Percentiles rank a stretch among this genome's conserved stretches.
These are phyloP conservation scores for Pelargonium nanum DNA, from an alignment of 345 rosid species.

Conservation along the genomic window DNA sequence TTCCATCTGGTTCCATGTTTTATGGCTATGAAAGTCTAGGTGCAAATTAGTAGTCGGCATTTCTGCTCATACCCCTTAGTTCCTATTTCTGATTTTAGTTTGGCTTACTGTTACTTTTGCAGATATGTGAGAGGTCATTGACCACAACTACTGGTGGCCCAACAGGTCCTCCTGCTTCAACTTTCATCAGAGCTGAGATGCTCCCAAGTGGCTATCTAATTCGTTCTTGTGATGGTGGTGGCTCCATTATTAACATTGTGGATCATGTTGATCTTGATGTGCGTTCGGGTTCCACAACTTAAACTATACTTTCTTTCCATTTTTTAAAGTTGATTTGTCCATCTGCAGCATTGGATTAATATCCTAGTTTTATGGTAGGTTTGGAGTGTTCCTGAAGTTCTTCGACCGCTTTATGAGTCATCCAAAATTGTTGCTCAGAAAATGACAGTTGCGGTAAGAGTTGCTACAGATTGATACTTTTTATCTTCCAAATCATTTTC, in stretches of 20 bases:
- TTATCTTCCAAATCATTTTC: neutral
- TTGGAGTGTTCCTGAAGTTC: constrained; percentile 89
- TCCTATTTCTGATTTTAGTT: neutral
- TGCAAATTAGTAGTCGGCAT: neutral
- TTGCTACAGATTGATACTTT: neutral
- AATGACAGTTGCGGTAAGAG: constrained; percentile 75
- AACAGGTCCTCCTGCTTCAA: constrained; percentile 59
- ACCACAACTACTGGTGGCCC: constrained; percentile 78
- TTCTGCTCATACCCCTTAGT: neutral
- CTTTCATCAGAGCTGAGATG: constrained; percentile 82
- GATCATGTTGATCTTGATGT: constrained; percentile 96
- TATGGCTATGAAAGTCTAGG: neutral
- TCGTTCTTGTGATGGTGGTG: constrained; percentile 94
- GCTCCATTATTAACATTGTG: constrained; percentile 86
- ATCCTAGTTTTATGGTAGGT: constrained; percentile 30
- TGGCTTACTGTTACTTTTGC: constrained; percentile 13
- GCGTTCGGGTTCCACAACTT: constrained; percentile 19
- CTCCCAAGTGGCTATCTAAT: constrained; percentile 85
- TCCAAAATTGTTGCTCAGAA: constrained; percentile 93
- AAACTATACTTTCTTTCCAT: neutral
- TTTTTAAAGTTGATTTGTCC: neutral
- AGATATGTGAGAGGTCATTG: constrained; percentile 93
- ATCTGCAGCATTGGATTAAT: neutral
- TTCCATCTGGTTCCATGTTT: neutral
- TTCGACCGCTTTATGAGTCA: constrained; percentile 91